Percentiles rank a stretch among this genome's conserved stretches.
phyloP scores from a whole-genome alignment of 176 grass and related monocot genomes.

The Elymus sibiricus region DNA sequence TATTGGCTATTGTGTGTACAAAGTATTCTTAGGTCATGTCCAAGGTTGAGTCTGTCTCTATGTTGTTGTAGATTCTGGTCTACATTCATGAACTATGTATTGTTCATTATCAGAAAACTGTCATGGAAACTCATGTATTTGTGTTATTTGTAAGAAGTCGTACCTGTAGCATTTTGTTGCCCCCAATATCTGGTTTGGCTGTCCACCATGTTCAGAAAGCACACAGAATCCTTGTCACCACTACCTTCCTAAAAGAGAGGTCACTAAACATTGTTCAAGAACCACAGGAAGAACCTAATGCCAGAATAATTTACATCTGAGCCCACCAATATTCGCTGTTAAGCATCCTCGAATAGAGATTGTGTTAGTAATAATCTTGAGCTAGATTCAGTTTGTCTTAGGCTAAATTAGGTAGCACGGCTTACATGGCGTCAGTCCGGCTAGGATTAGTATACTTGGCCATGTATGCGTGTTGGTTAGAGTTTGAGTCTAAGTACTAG shows the following conservation, averaged over 20 bases:
- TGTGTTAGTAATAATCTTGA: too few species aligned
- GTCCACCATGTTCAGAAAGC: not conserved
- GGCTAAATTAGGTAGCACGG: too few species aligned
- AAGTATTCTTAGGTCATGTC: constrained; percentile 25
- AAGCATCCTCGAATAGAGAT: constrained; percentile 6
- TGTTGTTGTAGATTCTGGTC: constrained; percentile 26
- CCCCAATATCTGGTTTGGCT: not conserved
- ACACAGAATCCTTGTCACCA: not conserved
- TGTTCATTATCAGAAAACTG: constrained; percentile 16
- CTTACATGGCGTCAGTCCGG: too few species aligned
- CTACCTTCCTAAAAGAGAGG: constrained; percentile 21
- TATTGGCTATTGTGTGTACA: constrained; percentile 3
- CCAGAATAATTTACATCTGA: constrained; percentile 25
- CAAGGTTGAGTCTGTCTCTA: not conserved
- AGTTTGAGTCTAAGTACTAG: too few species aligned
- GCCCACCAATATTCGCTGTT: constrained; percentile 23
- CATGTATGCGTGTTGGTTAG: too few species aligned
- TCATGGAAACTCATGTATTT: constrained; percentile 25
- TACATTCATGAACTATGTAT: constrained; percentile 23
- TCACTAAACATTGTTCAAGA: constrained; percentile 16
- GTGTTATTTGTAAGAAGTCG: not conserved
- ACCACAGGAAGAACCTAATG: constrained; percentile 30
- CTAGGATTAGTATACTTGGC: too few species aligned
- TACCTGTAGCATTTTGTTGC: not conserved
- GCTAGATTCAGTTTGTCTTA: too few species aligned